Evolutionary conservation across 2,329 filamentous ascomycete genomes (phyloP), one percentile per base, ranked within the genome.

Genomic region (Hymenoscyphus repandus): DNA sequence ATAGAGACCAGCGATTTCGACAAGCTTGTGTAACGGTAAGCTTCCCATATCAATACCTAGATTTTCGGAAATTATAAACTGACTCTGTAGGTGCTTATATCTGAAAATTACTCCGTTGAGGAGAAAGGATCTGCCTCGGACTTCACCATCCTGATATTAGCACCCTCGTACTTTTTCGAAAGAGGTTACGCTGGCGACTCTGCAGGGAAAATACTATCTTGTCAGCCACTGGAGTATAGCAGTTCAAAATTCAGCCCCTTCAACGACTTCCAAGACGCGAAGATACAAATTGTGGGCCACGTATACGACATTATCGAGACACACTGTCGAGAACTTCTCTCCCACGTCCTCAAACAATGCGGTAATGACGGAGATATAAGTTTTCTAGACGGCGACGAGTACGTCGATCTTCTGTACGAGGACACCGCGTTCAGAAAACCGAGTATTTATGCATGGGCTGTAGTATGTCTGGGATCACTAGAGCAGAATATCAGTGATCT

Each of bases 241-340:
- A 44, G 42, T 15, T 44, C 30, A 17, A 34, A 5, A 12, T 13
- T 17, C 27, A 20, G 27, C 31, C 27, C 42, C 10, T 44, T 44
- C 42, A 44, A 44, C 15, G 42, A 34, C 10, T 31, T 34, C n/a
- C 12, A 31, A n/a, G 42, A 44, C 42, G 42, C 42, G 15, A 44
- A 34, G 27, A 34, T 30, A 31, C 42, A 44, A 33, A 15, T 44
- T 12, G 27, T 44, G 17, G n/a, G 31, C 7, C 30, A 44, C 13
- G 33, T 44, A 18, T 33, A 44, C 18, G 30, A 34, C 5, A 13
- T 33, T 12, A 34, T 44, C 17, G 42, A 44, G 18, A 15, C 13
- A 10, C 30, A 44, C 5, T 32, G 42, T 11, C n/a, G 6, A 11
- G 2, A 12, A 33, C n/a, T 44, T 7, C 17, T 13, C 18, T 18